Conservation (phyloP, 768 basidiomycete genomes). For the Hygrocybe punicea region DNA sequence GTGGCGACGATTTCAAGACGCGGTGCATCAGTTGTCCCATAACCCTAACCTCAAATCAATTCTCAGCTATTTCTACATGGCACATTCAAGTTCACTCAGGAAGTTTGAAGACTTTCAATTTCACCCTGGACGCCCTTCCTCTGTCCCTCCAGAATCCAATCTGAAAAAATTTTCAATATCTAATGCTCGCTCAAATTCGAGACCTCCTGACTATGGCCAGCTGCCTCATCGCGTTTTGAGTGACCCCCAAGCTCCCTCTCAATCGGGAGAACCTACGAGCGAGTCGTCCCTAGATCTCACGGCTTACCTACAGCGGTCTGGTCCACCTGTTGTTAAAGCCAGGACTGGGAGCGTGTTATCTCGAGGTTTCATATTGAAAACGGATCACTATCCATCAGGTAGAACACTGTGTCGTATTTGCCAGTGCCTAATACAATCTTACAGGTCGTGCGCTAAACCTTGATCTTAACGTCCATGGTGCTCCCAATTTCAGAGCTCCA, state of each 20-base stretch:
- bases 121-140: not conserved
- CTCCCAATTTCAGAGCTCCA: conserved; percentile 91
- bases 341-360: conserved; percentile 80
- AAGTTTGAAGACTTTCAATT: not conserved
- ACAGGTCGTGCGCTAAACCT: conserved; percentile 85
- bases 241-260: not conserved
- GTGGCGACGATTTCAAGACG: no score
- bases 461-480: conserved; percentile 88
- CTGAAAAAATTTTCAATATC: not conserved
- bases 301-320: conserved; percentile 59
- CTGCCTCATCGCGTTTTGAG: not conserved
- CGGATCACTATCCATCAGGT: conserved; percentile 84
- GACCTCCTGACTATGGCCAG: not conserved
- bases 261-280: not conserved
- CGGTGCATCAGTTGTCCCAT: not conserved
- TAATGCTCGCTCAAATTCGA: not conserved
- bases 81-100: not conserved
- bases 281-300: conserved; percentile 55
- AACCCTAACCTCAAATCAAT: conserved; percentile 1
- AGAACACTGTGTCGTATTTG: conserved; percentile 1
- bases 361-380: conserved; percentile 91
- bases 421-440: conserved; percentile 2
- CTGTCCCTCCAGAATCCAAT: not conserved
- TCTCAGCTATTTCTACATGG: not conserved
- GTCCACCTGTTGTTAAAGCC: conserved; percentile 75